Base-by-base conservation (phyloP, 1,284 basidiomycete species). In the Naganishia sp. region DNA sequence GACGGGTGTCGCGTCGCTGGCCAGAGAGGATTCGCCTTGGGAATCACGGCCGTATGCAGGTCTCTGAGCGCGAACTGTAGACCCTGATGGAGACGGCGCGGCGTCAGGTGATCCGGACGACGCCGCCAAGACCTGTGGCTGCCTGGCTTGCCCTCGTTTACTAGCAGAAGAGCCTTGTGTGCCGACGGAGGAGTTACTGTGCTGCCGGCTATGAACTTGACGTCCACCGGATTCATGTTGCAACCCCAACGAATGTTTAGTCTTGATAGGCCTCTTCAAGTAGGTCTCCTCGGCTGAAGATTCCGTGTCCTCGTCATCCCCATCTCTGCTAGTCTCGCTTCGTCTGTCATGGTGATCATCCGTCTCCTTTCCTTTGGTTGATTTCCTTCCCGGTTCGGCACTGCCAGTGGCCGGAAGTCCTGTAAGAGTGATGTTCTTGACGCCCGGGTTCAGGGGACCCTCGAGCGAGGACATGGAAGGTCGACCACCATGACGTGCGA, bases 271-370 rank as follows among this genome's bases (percentile, higher is more conserved):
- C 47, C 60, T 42, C 66, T 63, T 39, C 76, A 77, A 42, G 41
- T 83, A 69, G 7, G 71, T 73, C 28, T 77, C 77, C 28, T 61
- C 66, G 50, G 56, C 60, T 4, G 64, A 66, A 50, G 63, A 67
- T 50, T 69, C 69, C 15, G 80, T 78, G n/a, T 82, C 87, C 53
- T 88, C 86, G n/a, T 85, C 85, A 67, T 90, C 89, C 67, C 89
- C 90, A 72, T 91, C 90, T 67, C 89, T 85, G 72, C 88, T 90
- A 84, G 67, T 85, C 84, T 80, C 83, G 39, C 68, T 68, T 43
- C 52, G 61, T 28, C 52, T 51, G 39, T 63, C 65, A 43, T 28
- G 51, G n/a, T 25, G 35, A 10, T 67, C 68, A 49, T 42, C 55
- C 32, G 41, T 75, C 55, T 79, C 84, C 73, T 74, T 79, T 70